A percentile compares a stretch with the other conserved stretches of the same genome.
phyloP scores from a whole-genome alignment of 768 basidiomycete species.

The Mycena floridula region DNA sequence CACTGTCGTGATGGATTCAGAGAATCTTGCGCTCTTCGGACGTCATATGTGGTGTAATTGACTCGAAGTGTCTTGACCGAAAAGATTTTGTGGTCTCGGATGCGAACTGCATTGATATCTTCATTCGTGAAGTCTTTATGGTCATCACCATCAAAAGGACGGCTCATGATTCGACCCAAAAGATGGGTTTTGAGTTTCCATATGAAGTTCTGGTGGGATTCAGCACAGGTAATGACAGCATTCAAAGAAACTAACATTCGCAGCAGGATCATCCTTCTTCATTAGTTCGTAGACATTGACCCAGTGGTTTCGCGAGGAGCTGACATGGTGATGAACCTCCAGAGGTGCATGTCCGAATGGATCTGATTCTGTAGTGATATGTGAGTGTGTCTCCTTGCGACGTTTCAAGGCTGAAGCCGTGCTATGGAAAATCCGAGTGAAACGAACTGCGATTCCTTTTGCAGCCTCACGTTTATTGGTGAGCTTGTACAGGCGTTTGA shows the following conservation, averaged over 20 bases:
- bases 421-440: background rate
- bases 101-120: background rate
- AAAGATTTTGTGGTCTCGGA: background rate
- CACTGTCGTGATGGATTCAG: no score
- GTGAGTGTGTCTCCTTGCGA: background rate
- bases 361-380: background rate
- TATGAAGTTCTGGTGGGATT: background rate
- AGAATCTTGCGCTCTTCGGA: slow-evolving; percentile 4
- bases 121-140: background rate
- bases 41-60: background rate
- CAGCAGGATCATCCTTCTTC: background rate
- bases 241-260: background rate
- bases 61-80: background rate
- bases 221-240: background rate
- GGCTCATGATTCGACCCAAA: background rate
- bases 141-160: no score
- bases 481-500: background rate
- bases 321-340: background rate
- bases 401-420: no score
- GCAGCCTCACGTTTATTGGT: no score
- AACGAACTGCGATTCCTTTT: background rate
- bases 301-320: background rate
- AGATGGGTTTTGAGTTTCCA: background rate
- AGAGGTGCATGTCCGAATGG: background rate
- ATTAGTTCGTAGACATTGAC: background rate